These are phyloP conservation scores for Ophiostoma montium DNA, from an alignment of 2,329 filamentous ascomycete genomes.

Conservation along the genomic window DNA sequence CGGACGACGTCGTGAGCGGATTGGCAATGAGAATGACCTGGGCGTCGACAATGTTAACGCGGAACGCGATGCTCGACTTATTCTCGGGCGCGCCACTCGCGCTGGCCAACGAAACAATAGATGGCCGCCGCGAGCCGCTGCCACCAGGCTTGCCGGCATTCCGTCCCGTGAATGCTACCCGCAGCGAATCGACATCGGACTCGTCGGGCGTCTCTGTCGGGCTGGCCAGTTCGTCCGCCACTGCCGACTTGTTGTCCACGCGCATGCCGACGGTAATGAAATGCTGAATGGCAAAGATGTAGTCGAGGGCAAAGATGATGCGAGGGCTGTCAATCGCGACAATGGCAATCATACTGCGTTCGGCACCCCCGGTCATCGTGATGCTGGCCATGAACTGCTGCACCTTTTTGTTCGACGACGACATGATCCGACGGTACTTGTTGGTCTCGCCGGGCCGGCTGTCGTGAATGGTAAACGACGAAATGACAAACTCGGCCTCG, in stretches of 20 bases:
- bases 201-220: conserved; percentile 42
- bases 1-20: conserved; percentile 74
- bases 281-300: conserved; percentile 76
- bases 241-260: conserved; percentile 37
- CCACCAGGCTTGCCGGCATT: too few species aligned
- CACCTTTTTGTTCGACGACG: conserved; percentile 82
- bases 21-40: conserved; percentile 96
- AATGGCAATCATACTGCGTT: conserved; percentile 75
- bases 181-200: conserved; percentile 45
- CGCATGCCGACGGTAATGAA: conserved; percentile 65
- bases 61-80: conserved; percentile 52
- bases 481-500: conserved; percentile 84
- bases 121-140: neutral
- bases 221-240: conserved; percentile 33
- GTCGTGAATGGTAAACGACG: conserved; percentile 89
- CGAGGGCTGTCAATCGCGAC: conserved; percentile 89
- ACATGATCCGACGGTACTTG: conserved; percentile 98
- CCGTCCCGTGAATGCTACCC: conserved; percentile 28
- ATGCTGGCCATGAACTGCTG: conserved; percentile 98
- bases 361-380: conserved; percentile 74
- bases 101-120: too few species aligned
- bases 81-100: conserved; percentile 1
- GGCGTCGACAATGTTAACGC: conserved; percentile 87
- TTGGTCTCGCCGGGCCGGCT: conserved; percentile 80
- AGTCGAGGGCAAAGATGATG: conserved; percentile 90